Evolutionary conservation across 179 eudicot genomes (phyloP), one percentile per base, ranked within the genome.

Genomic region (Camellia oleifera): DNA sequence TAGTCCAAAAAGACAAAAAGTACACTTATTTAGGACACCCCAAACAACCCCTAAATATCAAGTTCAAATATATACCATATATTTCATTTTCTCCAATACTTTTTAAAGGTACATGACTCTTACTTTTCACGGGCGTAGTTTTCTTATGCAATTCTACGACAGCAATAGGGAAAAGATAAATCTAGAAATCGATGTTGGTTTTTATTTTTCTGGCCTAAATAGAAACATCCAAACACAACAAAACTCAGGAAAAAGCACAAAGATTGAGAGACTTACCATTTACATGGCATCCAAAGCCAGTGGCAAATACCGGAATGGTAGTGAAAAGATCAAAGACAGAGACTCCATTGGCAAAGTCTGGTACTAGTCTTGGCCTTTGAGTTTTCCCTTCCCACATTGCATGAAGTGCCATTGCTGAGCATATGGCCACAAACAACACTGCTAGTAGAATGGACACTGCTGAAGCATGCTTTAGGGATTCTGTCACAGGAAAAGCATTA

Each of bases 391-490:
- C 81, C 76, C 81, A 74, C 74, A 90, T 50, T 5, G 97, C 92
- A 46, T 81, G 82, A 71, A 94, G 82, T 17, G 98, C 99, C 99
- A 96, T 88, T 13, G 75, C 82, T 0, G 86, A 88, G 78, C 94
- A 84, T 63, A 96, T 88, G 74, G 81, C 92, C 57, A 96, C 94
- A 80, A 94, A 96, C 69, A 94, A 87, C 76, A 91, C 79, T 5
- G 98, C 99, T 53, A 96, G 90, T 50, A 91, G 87, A 68, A 96
- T 86, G 6, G 98, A 90, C 63, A 91, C 77, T 56, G 95, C 98
- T 32, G 98, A 94, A 78, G 91, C 89, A 81, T 83, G 88, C 79
- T 85, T 86, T 74, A 94, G 79, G 32, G 97, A 92, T 71, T 94
- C 98, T 94, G 95, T 71, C 74, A 50, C 15, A 40, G 53, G 58